These are phyloP conservation scores for Penicillium freii DNA, from an alignment of 2,329 filamentous ascomycete species.

Conservation along the genomic window DNA sequence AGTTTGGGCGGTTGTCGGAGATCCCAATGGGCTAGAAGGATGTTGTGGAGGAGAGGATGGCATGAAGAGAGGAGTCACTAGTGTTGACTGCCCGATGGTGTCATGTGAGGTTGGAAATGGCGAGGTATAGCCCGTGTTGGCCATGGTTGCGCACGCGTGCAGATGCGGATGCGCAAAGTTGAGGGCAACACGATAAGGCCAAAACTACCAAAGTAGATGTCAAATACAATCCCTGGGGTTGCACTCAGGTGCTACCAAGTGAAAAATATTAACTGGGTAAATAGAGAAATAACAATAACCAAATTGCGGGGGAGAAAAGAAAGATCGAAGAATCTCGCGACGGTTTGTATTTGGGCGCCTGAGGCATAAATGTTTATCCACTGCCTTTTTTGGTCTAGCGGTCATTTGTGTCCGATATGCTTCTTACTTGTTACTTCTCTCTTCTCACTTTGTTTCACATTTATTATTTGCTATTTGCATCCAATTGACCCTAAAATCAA, in stretches of 20 bases:
- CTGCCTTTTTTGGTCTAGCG: conserved; percentile 18
- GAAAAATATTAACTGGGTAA: not conserved
- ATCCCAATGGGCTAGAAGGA: conserved; percentile 19
- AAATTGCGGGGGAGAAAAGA: conserved; percentile 9
- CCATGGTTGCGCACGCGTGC: conserved; percentile 32
- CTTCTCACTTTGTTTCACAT: not conserved
- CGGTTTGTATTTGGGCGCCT: conserved; percentile 9
- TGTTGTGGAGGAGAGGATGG: conserved; percentile 36
- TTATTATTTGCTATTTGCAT: not conserved
- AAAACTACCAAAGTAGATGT: not conserved
- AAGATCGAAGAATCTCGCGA: conserved; percentile 7
- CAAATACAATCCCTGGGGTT: not conserved
- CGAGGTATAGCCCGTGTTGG: conserved; percentile 38
- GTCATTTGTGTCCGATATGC: not conserved
- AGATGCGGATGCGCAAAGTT: conserved; percentile 5
- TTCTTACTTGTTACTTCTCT: not conserved
- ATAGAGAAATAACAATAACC: conserved; percentile 20
- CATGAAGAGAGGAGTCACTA: conserved; percentile 39
- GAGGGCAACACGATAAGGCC: conserved; percentile 2
- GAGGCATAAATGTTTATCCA: conserved; percentile 22
- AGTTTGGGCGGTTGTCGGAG: conserved; percentile 26
- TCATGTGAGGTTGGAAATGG: conserved; percentile 44
- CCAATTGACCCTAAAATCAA: not conserved
- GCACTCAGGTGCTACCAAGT: not conserved
- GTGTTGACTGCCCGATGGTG: conserved; percentile 42